Evolutionary conservation across 2,329 filamentous ascomycete genomes (phyloP).

Genomic region (Corynespora cassiicola): DNA sequence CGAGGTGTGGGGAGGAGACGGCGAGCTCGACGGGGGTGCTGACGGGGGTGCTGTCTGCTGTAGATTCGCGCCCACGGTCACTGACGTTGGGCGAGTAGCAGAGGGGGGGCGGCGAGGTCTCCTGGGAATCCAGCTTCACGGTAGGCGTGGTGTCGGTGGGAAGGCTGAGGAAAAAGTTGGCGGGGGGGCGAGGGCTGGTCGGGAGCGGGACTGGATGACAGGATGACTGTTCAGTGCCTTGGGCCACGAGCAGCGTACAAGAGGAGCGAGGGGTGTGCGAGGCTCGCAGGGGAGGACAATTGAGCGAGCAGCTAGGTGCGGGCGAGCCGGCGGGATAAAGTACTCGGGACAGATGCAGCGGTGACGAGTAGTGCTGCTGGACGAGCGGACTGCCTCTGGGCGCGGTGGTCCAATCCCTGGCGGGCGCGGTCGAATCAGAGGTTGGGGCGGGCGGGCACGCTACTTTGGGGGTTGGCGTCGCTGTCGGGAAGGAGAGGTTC

Average conservation of each 20-base stretch:
- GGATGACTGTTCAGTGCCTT: conserved; percentile 18
- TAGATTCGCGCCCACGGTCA: conserved; percentile 57
- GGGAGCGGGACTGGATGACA: conserved; percentile 20
- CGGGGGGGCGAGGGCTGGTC: conserved; percentile 12
- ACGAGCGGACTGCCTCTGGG: conserved; percentile 19
- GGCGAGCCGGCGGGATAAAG: conserved; percentile 4
- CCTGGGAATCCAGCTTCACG: conserved; percentile 63
- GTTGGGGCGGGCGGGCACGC: conserved; percentile 25
- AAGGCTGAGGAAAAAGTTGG: not conserved
- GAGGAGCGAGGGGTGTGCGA: not conserved
- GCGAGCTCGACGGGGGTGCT: conserved; percentile 47
- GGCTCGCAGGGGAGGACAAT: not conserved
- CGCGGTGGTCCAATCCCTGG: conserved; percentile 25
- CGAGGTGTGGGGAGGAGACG: conserved; percentile 48
- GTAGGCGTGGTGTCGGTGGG: conserved; percentile 11
- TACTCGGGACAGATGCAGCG: not conserved
- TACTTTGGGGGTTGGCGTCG: conserved; percentile 30
- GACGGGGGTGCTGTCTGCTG: conserved; percentile 60
- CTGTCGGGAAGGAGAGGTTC: conserved; percentile 8
- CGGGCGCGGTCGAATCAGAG: conserved; percentile 17
- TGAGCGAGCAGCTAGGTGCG: not conserved
- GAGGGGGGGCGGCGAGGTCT: conserved; percentile 57
- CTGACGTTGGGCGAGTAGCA: conserved; percentile 58
- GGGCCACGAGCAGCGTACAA: not conserved
- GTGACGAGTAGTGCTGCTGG: conserved; percentile 1